These are phyloP conservation scores for Adansonia digitata DNA, from an alignment of 345 rosid genomes.

Conservation along the genomic window DNA sequence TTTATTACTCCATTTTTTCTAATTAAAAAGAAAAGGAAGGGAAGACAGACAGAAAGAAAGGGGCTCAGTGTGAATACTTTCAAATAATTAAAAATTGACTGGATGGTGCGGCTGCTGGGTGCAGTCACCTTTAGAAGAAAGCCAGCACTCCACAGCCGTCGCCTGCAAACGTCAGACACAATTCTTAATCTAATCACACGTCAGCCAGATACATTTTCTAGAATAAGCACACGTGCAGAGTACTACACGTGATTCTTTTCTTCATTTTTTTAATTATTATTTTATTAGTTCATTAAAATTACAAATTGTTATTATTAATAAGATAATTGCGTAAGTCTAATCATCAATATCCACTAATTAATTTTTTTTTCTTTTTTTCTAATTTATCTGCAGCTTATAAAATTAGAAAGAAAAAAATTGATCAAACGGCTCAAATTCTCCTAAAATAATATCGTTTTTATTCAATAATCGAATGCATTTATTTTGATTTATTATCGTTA, in stretches of 20 bases:
- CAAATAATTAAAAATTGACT: too few species aligned
- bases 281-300: not conserved
- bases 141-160: too few species aligned
- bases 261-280: not conserved
- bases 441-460: too few species aligned
- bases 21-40: not conserved
- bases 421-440: not conserved
- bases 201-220: not conserved
- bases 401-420: not conserved
- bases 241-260: not conserved
- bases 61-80: too few species aligned
- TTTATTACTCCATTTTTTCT: not conserved
- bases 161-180: not conserved
- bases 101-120: too few species aligned
- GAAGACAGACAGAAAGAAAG: not conserved
- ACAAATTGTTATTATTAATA: not conserved
- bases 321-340: not conserved
- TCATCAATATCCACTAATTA: not conserved
- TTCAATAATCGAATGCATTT: too few species aligned
- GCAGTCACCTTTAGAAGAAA: too few species aligned
- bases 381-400: not conserved
- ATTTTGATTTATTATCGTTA: too few species aligned
- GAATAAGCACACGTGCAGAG: not conserved
- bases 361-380: not conserved
- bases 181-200: not conserved